Base-by-base conservation (phyloP, 352 stramenopile genomes). In the Phytophthora pisi region DNA sequence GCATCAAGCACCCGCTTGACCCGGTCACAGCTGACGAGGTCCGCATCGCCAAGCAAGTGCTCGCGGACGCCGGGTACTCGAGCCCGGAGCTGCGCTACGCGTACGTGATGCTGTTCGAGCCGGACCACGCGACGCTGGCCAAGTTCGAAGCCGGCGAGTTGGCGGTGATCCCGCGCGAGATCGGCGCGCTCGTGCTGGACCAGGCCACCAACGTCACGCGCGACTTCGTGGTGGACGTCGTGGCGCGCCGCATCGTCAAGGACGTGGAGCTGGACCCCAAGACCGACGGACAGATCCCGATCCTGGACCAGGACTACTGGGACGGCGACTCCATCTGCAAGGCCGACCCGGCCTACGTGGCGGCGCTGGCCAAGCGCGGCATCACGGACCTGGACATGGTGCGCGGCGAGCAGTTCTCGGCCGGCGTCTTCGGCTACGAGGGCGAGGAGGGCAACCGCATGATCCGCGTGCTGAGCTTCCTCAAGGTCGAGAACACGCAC, bases 21-120 rank as follows among this genome's bases (percentile, higher is more conserved):
- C 77, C 77, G 15, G 67, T 86, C 64, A 79, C 77, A 15, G 55
- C 72, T 34, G 66, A 79, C 28, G 77, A 86, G 64, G 70, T 86
- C 46, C 60, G 65, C 49, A 69, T 46, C n/a, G 62, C 76, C 49
- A 86, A 83, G 58, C 72, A 83, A 62, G 66, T 86, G 45, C 65
- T 83, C 16, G 72, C 66, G 6, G 75, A 80, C 8, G 62, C 61
- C 16, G 77, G 74, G n/a, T 76, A 78, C 69, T 64, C 52, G 13
- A 65, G 75, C 13, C 47, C 70, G 7, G 57, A 76, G 20, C 24
- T 83, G 4, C 77, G 77, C 49, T 86, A 78, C 59, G 79, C 75
- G 38, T 86, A 86, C 58, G 77, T 86, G 49, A 77, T 86, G 75
- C 58, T 86, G 61, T 79, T 77, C 51, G 77, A 83, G 54, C 77